Percentiles rank a stretch among this genome's conserved stretches.
phyloP scores from a whole-genome alignment of 495 filamentous ascomycete species.

The Baudoinia panamericana region DNA sequence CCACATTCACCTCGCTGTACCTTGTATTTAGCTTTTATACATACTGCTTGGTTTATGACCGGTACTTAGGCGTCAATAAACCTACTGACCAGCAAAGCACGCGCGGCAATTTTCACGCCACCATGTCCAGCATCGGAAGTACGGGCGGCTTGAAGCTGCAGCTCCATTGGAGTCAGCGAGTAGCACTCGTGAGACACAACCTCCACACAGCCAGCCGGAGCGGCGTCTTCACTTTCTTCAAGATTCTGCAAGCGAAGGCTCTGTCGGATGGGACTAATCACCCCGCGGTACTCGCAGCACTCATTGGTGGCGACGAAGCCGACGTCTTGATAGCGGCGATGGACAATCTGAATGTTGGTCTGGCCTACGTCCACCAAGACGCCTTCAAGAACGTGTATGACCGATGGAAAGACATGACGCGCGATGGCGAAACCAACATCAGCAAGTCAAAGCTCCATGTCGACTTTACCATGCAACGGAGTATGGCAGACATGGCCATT shows the following conservation, averaged over 20 bases:
- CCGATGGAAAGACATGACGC: conserved; percentile 22
- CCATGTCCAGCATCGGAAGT: too few species aligned
- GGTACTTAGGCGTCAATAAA: too few species aligned
- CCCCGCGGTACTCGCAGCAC: conserved; percentile 24
- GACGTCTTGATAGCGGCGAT: conserved; percentile 26
- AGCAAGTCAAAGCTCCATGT: conserved; percentile 21
- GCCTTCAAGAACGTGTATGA: conserved; percentile 32
- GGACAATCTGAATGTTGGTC: conserved; percentile 30
- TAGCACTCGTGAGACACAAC: conserved; percentile 28
- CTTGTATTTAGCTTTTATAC: too few species aligned
- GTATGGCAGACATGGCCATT: conserved; percentile 28
- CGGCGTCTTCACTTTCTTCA: conserved; percentile 31
- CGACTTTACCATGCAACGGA: conserved; percentile 27
- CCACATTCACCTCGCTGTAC: too few species aligned
- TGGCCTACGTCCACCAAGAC: conserved; percentile 30
- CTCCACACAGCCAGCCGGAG: conserved; percentile 28
- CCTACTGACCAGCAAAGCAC: too few species aligned
- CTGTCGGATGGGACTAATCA: conserved; percentile 27
- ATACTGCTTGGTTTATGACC: too few species aligned
- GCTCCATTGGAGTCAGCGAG: conserved; percentile 29
- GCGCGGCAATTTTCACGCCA: too few species aligned
- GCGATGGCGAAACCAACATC: conserved; percentile 14
- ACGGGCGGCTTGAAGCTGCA: conserved; percentile 20
- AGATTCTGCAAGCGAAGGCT: conserved; percentile 25
- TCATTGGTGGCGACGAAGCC: conserved; percentile 25